A percentile compares a stretch with the other conserved stretches of the same genome.
phyloP scores from a whole-genome alignment of 1,284 basidiomycete genomes.

The Austropuccinia psidii region DNA sequence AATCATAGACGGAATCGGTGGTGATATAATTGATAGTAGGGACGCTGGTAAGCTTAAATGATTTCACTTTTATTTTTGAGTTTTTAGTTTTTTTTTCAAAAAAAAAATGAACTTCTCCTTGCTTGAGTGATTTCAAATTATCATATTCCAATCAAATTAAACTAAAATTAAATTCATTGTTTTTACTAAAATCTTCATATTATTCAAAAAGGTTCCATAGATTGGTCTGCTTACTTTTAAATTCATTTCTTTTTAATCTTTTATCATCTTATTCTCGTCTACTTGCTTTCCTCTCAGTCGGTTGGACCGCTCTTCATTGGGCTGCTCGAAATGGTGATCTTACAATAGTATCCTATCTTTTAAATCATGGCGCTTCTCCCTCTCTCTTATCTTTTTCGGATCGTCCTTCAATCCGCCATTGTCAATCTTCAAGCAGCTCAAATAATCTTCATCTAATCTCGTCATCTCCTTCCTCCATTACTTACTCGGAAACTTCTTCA shows the following conservation, averaged over 20 bases:
- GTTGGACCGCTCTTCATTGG: slow-evolving; percentile 94
- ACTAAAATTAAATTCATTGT: no score
- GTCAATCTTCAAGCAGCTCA: not conserved
- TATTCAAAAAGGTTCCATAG: no score
- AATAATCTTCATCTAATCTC: no score
- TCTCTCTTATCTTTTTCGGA: slow-evolving; percentile 65
- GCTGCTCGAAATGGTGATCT: slow-evolving; percentile 80
- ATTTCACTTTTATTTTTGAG: no score
- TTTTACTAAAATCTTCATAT: no score
- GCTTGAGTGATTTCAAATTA: no score
- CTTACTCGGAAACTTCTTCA: not conserved
- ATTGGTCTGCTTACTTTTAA: not conserved
- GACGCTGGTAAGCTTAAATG: slow-evolving; percentile 35
- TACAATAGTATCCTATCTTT: slow-evolving; percentile 79
- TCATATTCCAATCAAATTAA: no score
- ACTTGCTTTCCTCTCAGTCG: slow-evolving; percentile 54
- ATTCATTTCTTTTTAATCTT: not conserved
- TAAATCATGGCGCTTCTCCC: slow-evolving; percentile 81
- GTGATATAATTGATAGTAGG: slow-evolving; percentile 25
- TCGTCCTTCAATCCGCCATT: slow-evolving; percentile 52
- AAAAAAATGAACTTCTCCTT: no score
- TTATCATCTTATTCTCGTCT: not conserved
- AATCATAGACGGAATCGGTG: slow-evolving; percentile 29
- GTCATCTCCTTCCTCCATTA: not conserved
- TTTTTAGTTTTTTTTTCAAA: no score